Evolutionary conservation across 139 green algal species (phyloP).

Genomic region (Tetradesmus obliquus): DNA sequence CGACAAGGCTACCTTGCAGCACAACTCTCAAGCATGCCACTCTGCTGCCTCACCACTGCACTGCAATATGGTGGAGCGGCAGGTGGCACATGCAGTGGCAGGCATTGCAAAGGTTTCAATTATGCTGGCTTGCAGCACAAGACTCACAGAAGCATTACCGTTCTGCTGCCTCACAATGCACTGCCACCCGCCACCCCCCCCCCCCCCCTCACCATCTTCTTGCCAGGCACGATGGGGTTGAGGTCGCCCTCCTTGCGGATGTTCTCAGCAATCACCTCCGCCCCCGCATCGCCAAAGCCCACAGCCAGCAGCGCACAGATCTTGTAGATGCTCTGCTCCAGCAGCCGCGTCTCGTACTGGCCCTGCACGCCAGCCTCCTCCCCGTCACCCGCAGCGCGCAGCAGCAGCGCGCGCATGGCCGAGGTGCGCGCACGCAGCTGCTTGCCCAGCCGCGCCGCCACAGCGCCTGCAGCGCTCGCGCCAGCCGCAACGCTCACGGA

Average conservation of each 20-base stretch:
- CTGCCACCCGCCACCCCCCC: background rate
- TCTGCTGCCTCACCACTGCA: no score
- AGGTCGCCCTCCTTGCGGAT: conserved; percentile 92
- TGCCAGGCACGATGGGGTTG: conserved; percentile 94
- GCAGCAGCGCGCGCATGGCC: background rate
- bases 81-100: no score
- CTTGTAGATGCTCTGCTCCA: conserved; percentile 92
- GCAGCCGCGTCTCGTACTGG: conserved; percentile 88
- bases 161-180: background rate
- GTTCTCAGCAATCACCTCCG: conserved; percentile 96
- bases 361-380: conserved; percentile 28
- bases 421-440: background rate
- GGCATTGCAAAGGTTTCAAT: no score
- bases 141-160: no score
- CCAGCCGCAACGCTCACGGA: background rate
- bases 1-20: background rate
- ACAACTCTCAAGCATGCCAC: background rate
- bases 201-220: conserved; percentile 65
- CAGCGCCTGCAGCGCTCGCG: conserved; percentile 4
- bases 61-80: no score
- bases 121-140: no score
- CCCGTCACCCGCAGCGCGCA: background rate
- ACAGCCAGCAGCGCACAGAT: conserved; percentile 93
- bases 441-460: background rate
- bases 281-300: conserved; percentile 94